Evolutionary conservation across 768 basidiomycete species (phyloP).

Genomic region (button mushroom (Agaricus bisporus)): DNA sequence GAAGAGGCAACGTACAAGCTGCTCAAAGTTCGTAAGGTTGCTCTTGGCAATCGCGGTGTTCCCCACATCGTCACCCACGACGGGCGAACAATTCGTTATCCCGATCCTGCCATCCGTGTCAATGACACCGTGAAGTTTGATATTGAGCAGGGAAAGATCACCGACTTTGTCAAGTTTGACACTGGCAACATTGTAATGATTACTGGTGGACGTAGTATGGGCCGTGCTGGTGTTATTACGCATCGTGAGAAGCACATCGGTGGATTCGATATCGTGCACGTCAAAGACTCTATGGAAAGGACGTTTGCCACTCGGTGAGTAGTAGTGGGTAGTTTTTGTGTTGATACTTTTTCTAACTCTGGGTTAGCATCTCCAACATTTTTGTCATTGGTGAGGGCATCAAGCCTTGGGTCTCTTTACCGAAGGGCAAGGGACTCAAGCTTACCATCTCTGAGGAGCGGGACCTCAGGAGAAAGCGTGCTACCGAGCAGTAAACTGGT

Average conservation of each 20-base stretch:
- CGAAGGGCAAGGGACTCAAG: conserved; percentile 97
- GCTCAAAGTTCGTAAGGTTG: conserved; percentile 87
- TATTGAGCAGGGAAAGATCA: conserved; percentile 90
- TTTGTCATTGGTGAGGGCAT: conserved; percentile 95
- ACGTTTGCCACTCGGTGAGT: conserved; percentile 96
- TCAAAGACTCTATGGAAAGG: conserved; percentile 91
- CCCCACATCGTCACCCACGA: conserved; percentile 99
- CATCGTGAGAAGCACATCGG: conserved; percentile 97
- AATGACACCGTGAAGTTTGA: conserved; percentile 99
- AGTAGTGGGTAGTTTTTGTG: background rate
- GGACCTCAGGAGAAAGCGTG: conserved; percentile 83
- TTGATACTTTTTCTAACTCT: background rate
- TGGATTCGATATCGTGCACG: conserved; percentile 98
- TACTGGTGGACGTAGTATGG: conserved; percentile 99
- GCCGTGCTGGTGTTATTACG: conserved; percentile 92
- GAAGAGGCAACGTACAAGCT: conserved; percentile 98
- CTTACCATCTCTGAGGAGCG: conserved; percentile 96
- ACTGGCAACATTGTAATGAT: conserved; percentile 96
- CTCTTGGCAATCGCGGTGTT: conserved; percentile 88
- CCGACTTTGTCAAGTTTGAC: conserved; percentile 91
- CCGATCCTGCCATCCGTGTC: conserved; percentile 90
- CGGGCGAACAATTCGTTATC: conserved; percentile 99
- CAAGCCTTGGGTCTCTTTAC: conserved; percentile 96
- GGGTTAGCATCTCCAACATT: conserved; percentile 83
- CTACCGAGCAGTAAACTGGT: conserved; percentile 53